Percentiles rank a stretch among this genome's conserved stretches.
phyloP scores from a whole-genome alignment of 2,329 filamentous ascomycete genomes.

The Tolypocladium nubicola region DNA sequence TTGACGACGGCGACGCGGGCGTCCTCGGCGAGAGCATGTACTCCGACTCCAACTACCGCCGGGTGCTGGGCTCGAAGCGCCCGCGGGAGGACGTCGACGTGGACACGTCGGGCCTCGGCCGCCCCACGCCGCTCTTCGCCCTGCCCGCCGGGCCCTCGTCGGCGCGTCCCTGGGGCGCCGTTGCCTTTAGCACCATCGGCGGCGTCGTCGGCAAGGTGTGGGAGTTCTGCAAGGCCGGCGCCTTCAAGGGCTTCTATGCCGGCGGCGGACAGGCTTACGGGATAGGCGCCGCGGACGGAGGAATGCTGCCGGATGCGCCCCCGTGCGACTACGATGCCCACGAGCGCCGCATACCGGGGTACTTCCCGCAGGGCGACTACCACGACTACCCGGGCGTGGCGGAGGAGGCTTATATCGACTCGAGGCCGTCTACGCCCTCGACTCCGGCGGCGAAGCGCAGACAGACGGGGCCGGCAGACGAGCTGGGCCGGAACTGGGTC shows the following conservation, averaged over 20 bases:
- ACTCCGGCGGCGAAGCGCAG: slow-evolving; percentile 40
- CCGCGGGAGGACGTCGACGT: slow-evolving; percentile 25
- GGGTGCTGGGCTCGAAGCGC: slow-evolving; percentile 38
- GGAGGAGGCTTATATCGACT: slow-evolving; percentile 17
- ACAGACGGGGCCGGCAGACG: slow-evolving; percentile 41
- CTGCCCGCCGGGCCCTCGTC: slow-evolving; percentile 17
- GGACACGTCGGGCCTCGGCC: slow-evolving; percentile 11
- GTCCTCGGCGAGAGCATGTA: slow-evolving; percentile 43
- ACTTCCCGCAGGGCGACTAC: slow-evolving; percentile 20
- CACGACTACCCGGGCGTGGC: slow-evolving; percentile 3
- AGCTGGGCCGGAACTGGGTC: slow-evolving; percentile 61
- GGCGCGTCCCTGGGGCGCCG: slow-evolving; percentile 40
- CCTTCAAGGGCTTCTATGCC: slow-evolving; percentile 78
- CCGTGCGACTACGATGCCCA: slow-evolving; percentile 12
- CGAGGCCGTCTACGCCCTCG: slow-evolving; percentile 29
- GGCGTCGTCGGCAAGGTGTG: slow-evolving; percentile 68
- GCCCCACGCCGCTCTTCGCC: slow-evolving; percentile 21
- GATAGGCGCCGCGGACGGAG: slow-evolving; percentile 25
- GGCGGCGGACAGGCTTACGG: slow-evolving; percentile 68
- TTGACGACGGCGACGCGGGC: slow-evolving; percentile 14
- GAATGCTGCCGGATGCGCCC: slow-evolving; percentile 8
- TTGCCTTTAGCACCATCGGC: slow-evolving; percentile 52
- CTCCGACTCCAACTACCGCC: slow-evolving; percentile 46
- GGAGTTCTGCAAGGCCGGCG: slow-evolving; percentile 66
- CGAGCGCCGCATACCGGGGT: slow-evolving; percentile 14